Conservation (phyloP, 2,329 filamentous ascomycete species). For the Cercospora janseana region DNA sequence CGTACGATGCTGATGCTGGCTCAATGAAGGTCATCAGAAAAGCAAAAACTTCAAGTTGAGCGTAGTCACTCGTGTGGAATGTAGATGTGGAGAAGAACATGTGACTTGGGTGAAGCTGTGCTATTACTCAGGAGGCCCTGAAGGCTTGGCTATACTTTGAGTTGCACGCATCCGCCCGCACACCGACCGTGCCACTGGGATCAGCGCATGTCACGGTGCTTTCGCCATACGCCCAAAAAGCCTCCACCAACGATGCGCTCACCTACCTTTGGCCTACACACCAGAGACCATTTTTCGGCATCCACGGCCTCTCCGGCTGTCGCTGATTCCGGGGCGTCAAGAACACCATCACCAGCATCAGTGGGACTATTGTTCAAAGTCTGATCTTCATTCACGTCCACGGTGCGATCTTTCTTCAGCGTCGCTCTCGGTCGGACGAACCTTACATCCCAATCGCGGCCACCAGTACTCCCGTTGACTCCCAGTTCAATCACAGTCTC, state of each 20-base stretch:
- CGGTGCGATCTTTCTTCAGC: conserved; percentile 5
- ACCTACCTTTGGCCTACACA: conserved; percentile 44
- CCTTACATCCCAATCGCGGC: conserved; percentile 64
- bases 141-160: conserved; percentile 25
- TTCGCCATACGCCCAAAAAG: conserved; percentile 40
- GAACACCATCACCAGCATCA: not conserved
- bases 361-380: not conserved
- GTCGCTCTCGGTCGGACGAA: conserved; percentile 45
- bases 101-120: not conserved
- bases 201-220: conserved; percentile 32
- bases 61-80: not conserved
- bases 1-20: too few species aligned
- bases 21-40: too few species aligned
- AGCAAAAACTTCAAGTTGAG: too few species aligned
- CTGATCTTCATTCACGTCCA: conserved; percentile 1
- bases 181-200: not conserved
- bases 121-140: not conserved
- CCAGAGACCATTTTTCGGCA: conserved; percentile 26
- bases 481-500: conserved; percentile 62
- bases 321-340: not conserved
- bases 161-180: too few species aligned
- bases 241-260: conserved; percentile 41
- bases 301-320: not conserved
- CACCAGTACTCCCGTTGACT: conserved; percentile 50
- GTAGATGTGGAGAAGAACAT: not conserved